Percentiles rank a stretch among this genome's conserved stretches.
Evolutionary conservation across 1,284 basidiomycete genomes (phyloP).

Genomic region (Chiua sp.): DNA sequence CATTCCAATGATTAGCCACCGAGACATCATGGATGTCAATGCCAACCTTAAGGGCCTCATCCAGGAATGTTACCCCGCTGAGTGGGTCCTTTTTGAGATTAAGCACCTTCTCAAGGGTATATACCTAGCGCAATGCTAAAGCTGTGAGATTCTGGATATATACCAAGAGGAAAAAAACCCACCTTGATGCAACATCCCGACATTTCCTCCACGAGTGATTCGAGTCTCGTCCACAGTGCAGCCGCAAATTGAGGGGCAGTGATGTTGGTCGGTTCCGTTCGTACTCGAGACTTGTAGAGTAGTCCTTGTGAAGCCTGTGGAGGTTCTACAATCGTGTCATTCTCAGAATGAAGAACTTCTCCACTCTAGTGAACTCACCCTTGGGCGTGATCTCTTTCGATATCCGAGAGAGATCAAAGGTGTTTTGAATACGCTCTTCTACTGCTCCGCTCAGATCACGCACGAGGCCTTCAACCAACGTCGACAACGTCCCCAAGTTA

Average conservation of each 20-base stretch:
- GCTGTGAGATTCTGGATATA: slow-evolving; percentile 7
- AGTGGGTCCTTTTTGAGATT: slow-evolving; percentile 84
- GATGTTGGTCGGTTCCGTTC: slow-evolving; percentile 84
- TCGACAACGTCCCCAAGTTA: slow-evolving; percentile 86
- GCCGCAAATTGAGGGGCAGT: slow-evolving; percentile 84
- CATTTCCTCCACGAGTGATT: slow-evolving; percentile 88
- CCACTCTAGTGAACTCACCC: slow-evolving; percentile 52
- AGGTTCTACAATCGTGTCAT: slow-evolving; percentile 24
- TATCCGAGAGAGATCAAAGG: slow-evolving; percentile 88
- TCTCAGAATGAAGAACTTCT: not conserved
- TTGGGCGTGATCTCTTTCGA: slow-evolving; percentile 81
- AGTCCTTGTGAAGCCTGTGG: slow-evolving; percentile 43
- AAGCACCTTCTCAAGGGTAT: slow-evolving; percentile 93
- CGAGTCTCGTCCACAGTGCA: slow-evolving; percentile 84
- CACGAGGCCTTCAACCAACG: slow-evolving; percentile 82
- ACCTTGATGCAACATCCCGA: slow-evolving; percentile 91
- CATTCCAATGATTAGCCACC: slow-evolving; percentile 7
- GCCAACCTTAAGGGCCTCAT: slow-evolving; percentile 88
- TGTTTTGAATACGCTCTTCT: slow-evolving; percentile 76
- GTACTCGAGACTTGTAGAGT: slow-evolving; percentile 78
- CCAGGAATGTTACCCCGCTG: slow-evolving; percentile 82
- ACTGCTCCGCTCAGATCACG: slow-evolving; percentile 86
- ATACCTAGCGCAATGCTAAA: slow-evolving; percentile 61
- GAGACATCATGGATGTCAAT: not conserved
- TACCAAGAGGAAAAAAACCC: slow-evolving; percentile 1